These are phyloP conservation scores for Dysphania ambrosioides DNA, from an alignment of 148 eudicot genomes.

Conservation along the genomic window DNA sequence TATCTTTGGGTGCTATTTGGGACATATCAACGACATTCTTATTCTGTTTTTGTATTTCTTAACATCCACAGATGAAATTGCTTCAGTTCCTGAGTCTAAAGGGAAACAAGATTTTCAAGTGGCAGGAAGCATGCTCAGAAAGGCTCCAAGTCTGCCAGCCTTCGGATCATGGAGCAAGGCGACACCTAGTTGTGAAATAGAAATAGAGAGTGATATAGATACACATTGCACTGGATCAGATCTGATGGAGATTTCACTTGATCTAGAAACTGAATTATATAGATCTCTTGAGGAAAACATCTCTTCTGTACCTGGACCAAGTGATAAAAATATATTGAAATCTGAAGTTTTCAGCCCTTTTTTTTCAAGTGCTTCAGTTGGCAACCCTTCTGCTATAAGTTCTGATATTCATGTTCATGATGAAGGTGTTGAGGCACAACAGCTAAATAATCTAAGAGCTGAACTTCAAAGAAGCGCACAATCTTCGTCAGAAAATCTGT, in stretches of 20 bases:
- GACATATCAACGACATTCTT: conserved; percentile 9
- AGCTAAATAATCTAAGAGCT: too few species aligned
- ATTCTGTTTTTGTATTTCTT: neutral
- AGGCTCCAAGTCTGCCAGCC: neutral
- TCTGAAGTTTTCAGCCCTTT: conserved; percentile 9
- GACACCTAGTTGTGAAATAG: neutral
- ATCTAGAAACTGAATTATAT: conserved; percentile 10
- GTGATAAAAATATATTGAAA: neutral
- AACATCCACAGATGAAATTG: conserved; percentile 2
- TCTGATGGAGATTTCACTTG: neutral
- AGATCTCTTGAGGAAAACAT: neutral
- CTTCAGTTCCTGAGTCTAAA: neutral
- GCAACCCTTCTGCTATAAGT: neutral
- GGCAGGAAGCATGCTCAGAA: neutral
- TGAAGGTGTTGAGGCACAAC: neutral
- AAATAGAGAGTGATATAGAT: conserved; percentile 14
- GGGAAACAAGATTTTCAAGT: neutral
- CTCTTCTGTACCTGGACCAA: conserved; percentile 11
- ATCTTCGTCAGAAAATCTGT: neutral
- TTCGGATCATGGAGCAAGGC: neutral
- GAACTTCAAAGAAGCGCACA: neutral
- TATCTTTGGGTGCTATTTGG: neutral
- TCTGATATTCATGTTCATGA: neutral
- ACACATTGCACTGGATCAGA: neutral
- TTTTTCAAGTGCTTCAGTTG: neutral